A percentile compares a stretch with the other conserved stretches of the same genome.
Conservation (phyloP, 441 rosid genomes). For the Adansonia madagascariensis region DNA sequence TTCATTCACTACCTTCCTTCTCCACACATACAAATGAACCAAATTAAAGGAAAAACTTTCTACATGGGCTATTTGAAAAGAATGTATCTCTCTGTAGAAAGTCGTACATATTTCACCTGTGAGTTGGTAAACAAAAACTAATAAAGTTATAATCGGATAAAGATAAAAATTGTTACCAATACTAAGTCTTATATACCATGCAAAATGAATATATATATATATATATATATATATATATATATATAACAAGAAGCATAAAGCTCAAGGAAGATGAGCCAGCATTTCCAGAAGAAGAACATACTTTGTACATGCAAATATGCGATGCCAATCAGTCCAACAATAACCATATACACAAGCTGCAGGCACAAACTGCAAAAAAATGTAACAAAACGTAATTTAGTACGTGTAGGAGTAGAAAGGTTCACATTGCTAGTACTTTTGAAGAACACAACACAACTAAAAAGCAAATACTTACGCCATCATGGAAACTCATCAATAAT, state of each 20-base stretch:
- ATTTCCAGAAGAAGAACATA: conserved; percentile 36
- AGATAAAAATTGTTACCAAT: neutral
- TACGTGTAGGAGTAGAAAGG: neutral
- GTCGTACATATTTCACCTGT: neutral
- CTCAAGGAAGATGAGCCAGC: neutral
- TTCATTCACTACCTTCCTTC: neutral
- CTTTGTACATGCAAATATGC: conserved; percentile 59
- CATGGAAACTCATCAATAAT: neutral
- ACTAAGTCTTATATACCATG: neutral
- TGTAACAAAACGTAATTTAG: neutral
- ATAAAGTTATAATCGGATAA: neutral
- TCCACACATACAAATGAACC: neutral
- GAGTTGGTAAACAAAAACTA: neutral
- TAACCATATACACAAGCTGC: conserved; percentile 73
- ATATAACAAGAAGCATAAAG: neutral
- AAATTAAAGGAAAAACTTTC: neutral
- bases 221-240: neutral
- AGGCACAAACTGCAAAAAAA: conserved; percentile 61
- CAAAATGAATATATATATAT: neutral
- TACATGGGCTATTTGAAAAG: neutral
- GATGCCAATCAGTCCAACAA: conserved; percentile 73
- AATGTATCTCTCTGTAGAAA: neutral
- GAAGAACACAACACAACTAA: neutral
- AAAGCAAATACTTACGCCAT: neutral
- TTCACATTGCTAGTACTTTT: neutral